Percentiles rank a stretch among this genome's conserved stretches.
Evolutionary conservation across 116 monocot species (phyloP).

Genomic region (Papilionanthe hybrid): DNA sequence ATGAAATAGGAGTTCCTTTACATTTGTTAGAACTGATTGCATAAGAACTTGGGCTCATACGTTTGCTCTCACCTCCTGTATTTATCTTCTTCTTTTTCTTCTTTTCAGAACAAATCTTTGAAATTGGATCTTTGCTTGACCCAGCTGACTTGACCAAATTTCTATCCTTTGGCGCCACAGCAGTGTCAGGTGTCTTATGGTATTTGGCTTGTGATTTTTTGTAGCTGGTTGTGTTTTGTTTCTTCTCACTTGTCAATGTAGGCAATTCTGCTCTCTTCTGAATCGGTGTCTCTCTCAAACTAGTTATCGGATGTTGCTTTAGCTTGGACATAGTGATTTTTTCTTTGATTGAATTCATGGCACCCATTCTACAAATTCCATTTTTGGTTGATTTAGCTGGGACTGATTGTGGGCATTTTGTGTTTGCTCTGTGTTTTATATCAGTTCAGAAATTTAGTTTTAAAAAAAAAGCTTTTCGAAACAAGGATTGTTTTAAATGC

Average conservation of each 20-base stretch:
- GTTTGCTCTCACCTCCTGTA: slow-evolving; percentile 14
- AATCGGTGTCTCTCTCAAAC: slow-evolving; percentile 42
- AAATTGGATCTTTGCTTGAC: slow-evolving; percentile 1
- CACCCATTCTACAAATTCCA: slow-evolving; percentile 27
- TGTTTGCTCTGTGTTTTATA: slow-evolving; percentile 21
- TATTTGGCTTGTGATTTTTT: slow-evolving; percentile 11
- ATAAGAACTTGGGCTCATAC: slow-evolving; percentile 15
- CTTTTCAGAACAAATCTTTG: slow-evolving; percentile 33
- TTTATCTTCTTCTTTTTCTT: slow-evolving; percentile 51
- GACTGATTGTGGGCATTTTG: slow-evolving; percentile 58
- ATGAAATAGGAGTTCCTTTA: background rate
- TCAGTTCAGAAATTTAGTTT: background rate
- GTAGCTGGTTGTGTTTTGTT: slow-evolving; percentile 31
- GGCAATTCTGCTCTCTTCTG: slow-evolving; percentile 16
- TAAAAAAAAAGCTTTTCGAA: background rate
- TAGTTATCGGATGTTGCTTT: slow-evolving; percentile 49
- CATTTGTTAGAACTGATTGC: background rate
- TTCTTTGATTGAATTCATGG: slow-evolving; percentile 29
- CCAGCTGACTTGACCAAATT: slow-evolving; percentile 22
- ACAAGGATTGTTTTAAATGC: background rate
- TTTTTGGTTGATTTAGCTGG: slow-evolving; percentile 58
- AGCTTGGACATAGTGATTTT: slow-evolving; percentile 35
- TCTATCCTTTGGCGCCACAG: slow-evolving; percentile 12
- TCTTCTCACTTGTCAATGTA: slow-evolving; percentile 18
- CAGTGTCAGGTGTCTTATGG: slow-evolving; percentile 13